Evolutionary conservation across 306 rosid species (phyloP), one percentile per base, ranked within the genome.

Genomic region (Lithocarpus polystachyus): DNA sequence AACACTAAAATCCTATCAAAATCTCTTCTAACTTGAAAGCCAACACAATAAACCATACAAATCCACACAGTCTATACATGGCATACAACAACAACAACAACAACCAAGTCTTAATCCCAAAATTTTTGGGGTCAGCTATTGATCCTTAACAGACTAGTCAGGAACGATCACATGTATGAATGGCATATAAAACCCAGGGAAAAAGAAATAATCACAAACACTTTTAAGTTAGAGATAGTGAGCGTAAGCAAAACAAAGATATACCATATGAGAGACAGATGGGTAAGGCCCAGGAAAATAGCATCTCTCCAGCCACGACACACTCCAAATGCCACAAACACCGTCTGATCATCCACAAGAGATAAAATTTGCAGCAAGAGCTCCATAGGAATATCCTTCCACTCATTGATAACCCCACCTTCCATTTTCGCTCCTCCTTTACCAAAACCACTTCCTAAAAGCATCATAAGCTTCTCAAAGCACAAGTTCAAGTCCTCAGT

Each of bases 231-330:
- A 70, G 1, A 71, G 11, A 51, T 9, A 56, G 3, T 13, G 5
- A 20, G 33, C 17, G 71, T 1, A 71, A 26, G 60, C 55, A 57
- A 45, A 65, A 45, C 48, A 33, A 35, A 3, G 2, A 69, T 69
- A 71, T 87, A 96, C 99, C 99, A 91, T 59, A 94, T 86, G 73
- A 96, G 96, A 56, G 98, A 96, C 67, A 96, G 93, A 71, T 88
- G 96, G 40, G 88, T 80, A 35, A 88, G 91, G 74, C 93, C 96
- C 68, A 88, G 86, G 89, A 79, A 89, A 75, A 93, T 79, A 68
- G 96, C 92, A 79, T 91, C 98, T 86, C 99, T 93, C 99, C 99
- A 96, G 2, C 96, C 98, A 80, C 99, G 92, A 79, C 99, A 96
- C 61, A 96, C 96, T 2, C 92, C 96, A 51, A 93, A 90, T 54